phyloP scores from a whole-genome alignment of 2,329 filamentous ascomycete genomes.

The Allantophomopsis cytisporea region DNA sequence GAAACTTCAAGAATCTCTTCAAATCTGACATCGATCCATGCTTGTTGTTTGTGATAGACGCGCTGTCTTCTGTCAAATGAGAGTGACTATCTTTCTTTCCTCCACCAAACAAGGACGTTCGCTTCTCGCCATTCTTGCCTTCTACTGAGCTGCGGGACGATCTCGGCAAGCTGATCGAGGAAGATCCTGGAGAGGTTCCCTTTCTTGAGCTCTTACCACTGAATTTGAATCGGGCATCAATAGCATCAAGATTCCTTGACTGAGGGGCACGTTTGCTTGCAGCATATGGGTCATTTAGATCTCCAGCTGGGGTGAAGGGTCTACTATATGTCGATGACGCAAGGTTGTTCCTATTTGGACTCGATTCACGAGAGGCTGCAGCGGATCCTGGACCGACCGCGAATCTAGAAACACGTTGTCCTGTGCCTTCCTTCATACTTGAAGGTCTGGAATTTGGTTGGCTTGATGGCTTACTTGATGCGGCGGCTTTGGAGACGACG shows the following conservation, averaged over 20 bases:
- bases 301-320: constrained; percentile 66
- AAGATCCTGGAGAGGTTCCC: constrained; percentile 39
- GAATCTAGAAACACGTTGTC: constrained; percentile 9
- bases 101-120: constrained; percentile 29
- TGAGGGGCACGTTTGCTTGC: constrained; percentile 65
- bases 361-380: constrained; percentile 45
- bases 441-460: constrained; percentile 11
- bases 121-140: constrained; percentile 36
- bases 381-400: constrained; percentile 29
- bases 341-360: constrained; percentile 46
- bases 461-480: constrained; percentile 7
- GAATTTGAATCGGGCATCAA: constrained; percentile 80
- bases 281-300: constrained; percentile 77
- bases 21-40: constrained; percentile 86
- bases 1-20: constrained; percentile 89
- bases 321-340: constrained; percentile 55
- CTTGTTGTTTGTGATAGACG: constrained; percentile 32
- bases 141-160: constrained; percentile 15
- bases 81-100: constrained; percentile 28
- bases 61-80: constrained; percentile 29
- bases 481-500: too few species aligned
- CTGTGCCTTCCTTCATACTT: constrained; percentile 9
- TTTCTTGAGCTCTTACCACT: constrained; percentile 51
- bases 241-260: constrained; percentile 45
- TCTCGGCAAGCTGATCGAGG: constrained; percentile 35